phyloP scores from a whole-genome alignment of 495 filamentous ascomycete species.

The Astrothelium macrocarpum region DNA sequence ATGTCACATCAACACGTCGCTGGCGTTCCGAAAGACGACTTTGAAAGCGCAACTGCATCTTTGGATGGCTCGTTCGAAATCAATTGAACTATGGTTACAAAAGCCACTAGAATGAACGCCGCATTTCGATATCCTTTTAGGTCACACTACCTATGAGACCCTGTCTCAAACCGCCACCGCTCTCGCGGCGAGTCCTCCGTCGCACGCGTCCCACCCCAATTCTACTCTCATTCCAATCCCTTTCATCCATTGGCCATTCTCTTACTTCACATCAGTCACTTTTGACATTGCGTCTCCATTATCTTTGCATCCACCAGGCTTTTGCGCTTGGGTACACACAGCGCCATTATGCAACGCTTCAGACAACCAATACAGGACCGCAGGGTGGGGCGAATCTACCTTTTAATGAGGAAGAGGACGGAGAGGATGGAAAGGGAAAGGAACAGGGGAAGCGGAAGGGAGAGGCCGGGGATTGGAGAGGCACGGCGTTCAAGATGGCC shows the following conservation, averaged over 20 bases:
- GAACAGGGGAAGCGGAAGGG: background rate
- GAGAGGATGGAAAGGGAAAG: slow-evolving; percentile 15
- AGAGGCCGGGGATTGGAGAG: slow-evolving; percentile 38
- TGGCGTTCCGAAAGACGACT: background rate
- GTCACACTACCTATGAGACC: background rate
- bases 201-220: background rate
- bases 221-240: background rate
- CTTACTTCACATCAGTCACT: no score
- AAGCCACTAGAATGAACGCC: no score
- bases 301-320: no score
- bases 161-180: background rate
- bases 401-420: slow-evolving; percentile 10
- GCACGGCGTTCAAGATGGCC: slow-evolving; percentile 64
- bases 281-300: no score
- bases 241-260: no score
- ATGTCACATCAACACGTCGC: background rate
- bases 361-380: slow-evolving; percentile 2
- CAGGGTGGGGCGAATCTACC: background rate
- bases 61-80: no score
- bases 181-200: background rate
- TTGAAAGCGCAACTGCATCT: no score
- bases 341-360: background rate
- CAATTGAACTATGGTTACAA: background rate
- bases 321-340: background rate
- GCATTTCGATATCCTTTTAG: background rate